These are phyloP conservation scores for Candida nemodendra DNA, from an alignment of 805 yeast genomes.

Conservation along the genomic window DNA sequence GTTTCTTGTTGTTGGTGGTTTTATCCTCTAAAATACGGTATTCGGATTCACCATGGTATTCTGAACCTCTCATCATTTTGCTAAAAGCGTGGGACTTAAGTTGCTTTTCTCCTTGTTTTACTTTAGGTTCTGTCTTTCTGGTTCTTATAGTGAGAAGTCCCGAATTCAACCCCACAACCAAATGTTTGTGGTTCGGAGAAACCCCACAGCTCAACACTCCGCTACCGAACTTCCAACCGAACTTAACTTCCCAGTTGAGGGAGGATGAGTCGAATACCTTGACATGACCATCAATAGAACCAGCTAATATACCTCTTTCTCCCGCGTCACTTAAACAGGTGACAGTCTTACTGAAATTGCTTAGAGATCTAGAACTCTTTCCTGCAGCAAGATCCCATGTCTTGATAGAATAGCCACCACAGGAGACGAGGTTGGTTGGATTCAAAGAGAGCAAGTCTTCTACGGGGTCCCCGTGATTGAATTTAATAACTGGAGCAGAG, in stretches of 20 bases:
- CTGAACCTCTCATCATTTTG: slow-evolving; percentile 86
- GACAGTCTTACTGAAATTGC: slow-evolving; percentile 91
- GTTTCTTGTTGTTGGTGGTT: slow-evolving; percentile 50
- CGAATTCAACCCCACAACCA: slow-evolving; percentile 88
- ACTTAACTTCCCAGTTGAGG: slow-evolving; percentile 79
- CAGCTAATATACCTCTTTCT: slow-evolving; percentile 81
- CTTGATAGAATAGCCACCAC: slow-evolving; percentile 78
- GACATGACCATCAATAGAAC: slow-evolving; percentile 96
- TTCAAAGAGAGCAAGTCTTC: slow-evolving; percentile 78
- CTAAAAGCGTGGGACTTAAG: slow-evolving; percentile 63
- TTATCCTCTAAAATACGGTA: slow-evolving; percentile 65
- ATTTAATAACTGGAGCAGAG: slow-evolving; percentile 54
- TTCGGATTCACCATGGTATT: slow-evolving; percentile 87
- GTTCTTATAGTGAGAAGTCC: slow-evolving; percentile 90
- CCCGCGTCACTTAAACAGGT: slow-evolving; percentile 77
- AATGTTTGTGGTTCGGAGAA: slow-evolving; percentile 83
- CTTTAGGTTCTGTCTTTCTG: slow-evolving; percentile 65
- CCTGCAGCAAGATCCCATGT: slow-evolving; percentile 92
- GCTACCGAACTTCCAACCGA: slow-evolving; percentile 97
- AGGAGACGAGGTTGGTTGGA: slow-evolving; percentile 73
- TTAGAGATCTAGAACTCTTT: slow-evolving; percentile 63
- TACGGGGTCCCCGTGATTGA: slow-evolving; percentile 77
- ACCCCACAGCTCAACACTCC: slow-evolving; percentile 89
- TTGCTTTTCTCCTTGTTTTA: slow-evolving; percentile 47
- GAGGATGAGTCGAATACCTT: slow-evolving; percentile 83